Conservation (phyloP, 208 protist genomes). For the Trypanosoma grayi region DNA sequence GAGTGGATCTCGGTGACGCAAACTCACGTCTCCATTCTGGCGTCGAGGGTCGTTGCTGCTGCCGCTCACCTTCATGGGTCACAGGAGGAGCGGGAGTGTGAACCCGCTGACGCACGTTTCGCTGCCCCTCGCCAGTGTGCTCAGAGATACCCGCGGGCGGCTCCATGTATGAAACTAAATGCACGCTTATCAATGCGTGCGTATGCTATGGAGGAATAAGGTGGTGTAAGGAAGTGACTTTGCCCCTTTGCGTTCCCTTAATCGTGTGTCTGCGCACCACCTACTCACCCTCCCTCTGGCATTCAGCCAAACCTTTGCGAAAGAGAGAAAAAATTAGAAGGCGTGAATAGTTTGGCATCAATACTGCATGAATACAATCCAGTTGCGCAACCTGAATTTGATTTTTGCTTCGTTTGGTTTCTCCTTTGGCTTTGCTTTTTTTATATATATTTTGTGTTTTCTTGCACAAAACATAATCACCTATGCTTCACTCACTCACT, state of each 20-base stretch:
- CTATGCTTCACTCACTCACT: not conserved
- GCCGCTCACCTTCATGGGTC: not conserved
- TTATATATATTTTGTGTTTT: no score
- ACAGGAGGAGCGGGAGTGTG: not conserved
- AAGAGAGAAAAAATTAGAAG: no score
- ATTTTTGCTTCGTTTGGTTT: not conserved
- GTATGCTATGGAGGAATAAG: conserved; percentile 5
- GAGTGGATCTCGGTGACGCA: not conserved
- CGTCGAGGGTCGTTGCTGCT: not conserved
- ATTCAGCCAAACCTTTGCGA: no score
- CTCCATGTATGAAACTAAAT: conserved; percentile 10
- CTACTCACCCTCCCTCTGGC: no score
- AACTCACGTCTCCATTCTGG: not conserved
- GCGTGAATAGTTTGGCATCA: no score
- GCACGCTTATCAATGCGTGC: not conserved
- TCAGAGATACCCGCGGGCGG: not conserved
- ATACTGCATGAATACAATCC: no score
- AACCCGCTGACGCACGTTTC: conserved; percentile 12
- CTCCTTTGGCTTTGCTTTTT: not conserved
- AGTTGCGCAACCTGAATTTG: no score
- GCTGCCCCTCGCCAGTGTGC: not conserved
- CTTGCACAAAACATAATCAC: no score
- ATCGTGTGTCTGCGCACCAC: no score
- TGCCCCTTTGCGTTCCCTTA: not conserved
- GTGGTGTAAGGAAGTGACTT: not conserved